Evolutionary conservation across 352 stramenopile species (phyloP), one percentile per base, ranked within the genome.

Genomic region (Thalassiosira pacifica): DNA sequence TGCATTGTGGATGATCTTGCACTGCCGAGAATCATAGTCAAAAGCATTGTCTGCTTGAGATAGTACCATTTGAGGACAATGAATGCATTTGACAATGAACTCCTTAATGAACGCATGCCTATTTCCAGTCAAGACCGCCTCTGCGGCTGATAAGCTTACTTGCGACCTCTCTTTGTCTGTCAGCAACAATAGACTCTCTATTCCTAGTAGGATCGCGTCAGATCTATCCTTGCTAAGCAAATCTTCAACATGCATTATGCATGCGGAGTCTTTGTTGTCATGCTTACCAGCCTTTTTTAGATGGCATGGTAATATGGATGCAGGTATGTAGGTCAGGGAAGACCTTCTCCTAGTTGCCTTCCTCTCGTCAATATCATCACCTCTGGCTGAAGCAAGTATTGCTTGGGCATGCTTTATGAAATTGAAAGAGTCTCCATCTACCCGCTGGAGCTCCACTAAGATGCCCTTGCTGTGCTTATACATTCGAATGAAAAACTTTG

Each of bases 121-220:
- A 45, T 74, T 55, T 70, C 57, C 61, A 24, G 32, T 29, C 34
- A 84, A 75, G 48, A 84, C 76, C 29, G 40, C 68, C 29, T 84
- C 45, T 29, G 76, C 40, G 16, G 32, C 68, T 70, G 61, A 64
- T 10, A 48, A 34, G 10, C 67, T 79, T 18, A 79, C 76, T 42
- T 78, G 37, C 11, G 76, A 84, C 26, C 60, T 73, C 11, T 79
- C 67, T 31, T n/a, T 26, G 29, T 87, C 74, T 13, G 80, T 79
- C 18, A 87, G 76, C 18, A 87, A 52, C 55, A 82, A 34, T 18
- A 87, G 72, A 64, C 72, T 87, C n/a, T 83, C 61, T 45, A 87
- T 59, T 22, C 80, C 80, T 16, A 87, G 40, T 40, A 27, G 27
- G 24, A 52, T 53, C 29, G 73, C 72, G 66, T 87, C 80, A 1